Evolutionary conservation across 805 yeast genomes (phyloP).

Genomic region (Schwanniomyces pseudopolymorphus): DNA sequence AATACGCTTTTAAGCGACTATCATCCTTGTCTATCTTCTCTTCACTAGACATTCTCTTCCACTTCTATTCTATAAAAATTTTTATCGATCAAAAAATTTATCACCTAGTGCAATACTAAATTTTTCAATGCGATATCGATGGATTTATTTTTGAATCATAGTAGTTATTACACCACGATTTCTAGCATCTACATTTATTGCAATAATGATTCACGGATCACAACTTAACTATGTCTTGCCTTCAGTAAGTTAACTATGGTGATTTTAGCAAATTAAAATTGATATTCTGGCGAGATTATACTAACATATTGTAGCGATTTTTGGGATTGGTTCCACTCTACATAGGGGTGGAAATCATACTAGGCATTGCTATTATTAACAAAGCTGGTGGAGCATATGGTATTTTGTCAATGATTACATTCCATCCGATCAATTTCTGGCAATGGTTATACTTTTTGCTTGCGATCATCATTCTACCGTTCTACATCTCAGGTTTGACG

Average conservation of each 20-base stretch:
- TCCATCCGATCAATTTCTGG: slow-evolving; percentile 77
- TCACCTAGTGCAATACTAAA: not conserved
- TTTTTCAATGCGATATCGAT: slow-evolving; percentile 1
- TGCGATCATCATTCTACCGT: slow-evolving; percentile 61
- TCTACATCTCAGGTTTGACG: slow-evolving; percentile 60
- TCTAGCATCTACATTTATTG: not conserved
- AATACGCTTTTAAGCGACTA: not conserved
- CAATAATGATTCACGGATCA: not conserved
- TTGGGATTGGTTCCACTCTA: slow-evolving; percentile 74
- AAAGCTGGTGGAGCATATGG: slow-evolving; percentile 91
- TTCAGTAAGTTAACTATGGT: not conserved
- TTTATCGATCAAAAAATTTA: not conserved
- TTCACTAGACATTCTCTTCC: slow-evolving; percentile 1
- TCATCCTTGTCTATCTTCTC: not conserved
- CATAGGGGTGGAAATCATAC: slow-evolving; percentile 80
- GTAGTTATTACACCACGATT: not conserved
- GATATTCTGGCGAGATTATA: not conserved
- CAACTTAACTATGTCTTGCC: slow-evolving; percentile 3
- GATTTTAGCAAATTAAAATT: not conserved
- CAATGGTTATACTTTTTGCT: slow-evolving; percentile 80
- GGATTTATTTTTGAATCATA: not conserved
- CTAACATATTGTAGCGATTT: slow-evolving; percentile 45
- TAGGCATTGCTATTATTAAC: slow-evolving; percentile 76
- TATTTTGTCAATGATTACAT: slow-evolving; percentile 78
- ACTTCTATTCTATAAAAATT: not conserved